Evolutionary conservation across 1,139 yeast genomes (phyloP).

Genomic region (Kurtzmaniella quercitrusa): DNA sequence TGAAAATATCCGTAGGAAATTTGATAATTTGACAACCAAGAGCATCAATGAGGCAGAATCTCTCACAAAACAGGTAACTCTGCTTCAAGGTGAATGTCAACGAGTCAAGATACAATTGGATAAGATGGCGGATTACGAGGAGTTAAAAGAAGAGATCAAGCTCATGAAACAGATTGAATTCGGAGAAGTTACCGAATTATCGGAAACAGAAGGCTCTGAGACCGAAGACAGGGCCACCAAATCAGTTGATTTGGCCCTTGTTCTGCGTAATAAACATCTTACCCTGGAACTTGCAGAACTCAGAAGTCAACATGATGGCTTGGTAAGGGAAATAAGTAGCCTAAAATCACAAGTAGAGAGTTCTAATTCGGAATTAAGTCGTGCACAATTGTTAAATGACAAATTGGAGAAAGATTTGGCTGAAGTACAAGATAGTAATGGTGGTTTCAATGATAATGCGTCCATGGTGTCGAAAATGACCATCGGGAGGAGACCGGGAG

Average conservation of each 20-base stretch:
- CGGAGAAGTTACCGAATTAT: conserved; percentile 34
- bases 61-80: conserved; percentile 42
- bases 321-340: conserved; percentile 28
- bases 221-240: conserved; percentile 15
- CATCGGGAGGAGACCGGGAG: conserved; percentile 32
- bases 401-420: conserved; percentile 71
- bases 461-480: conserved; percentile 63
- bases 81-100: conserved; percentile 47
- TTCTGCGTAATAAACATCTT: conserved; percentile 57
- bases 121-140: conserved; percentile 63
- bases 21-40: conserved; percentile 29
- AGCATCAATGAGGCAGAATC: conserved; percentile 29
- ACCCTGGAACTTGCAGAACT: conserved; percentile 56
- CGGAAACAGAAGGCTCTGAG: conserved; percentile 5
- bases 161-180: conserved; percentile 74
- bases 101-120: conserved; percentile 44
- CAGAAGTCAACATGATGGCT: conserved; percentile 49
- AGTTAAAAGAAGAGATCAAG: conserved; percentile 68
- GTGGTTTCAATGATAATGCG: conserved; percentile 56
- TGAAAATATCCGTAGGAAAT: conserved; percentile 43
- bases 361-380: conserved; percentile 30
- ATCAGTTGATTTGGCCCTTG: conserved; percentile 43
- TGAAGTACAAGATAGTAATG: conserved; percentile 41
- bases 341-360: conserved; percentile 37
- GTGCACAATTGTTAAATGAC: conserved; percentile 41